Evolutionary conservation across 257 asterid species (phyloP), one percentile per base, ranked within the genome.

Genomic region (Jacaranda copaia): DNA sequence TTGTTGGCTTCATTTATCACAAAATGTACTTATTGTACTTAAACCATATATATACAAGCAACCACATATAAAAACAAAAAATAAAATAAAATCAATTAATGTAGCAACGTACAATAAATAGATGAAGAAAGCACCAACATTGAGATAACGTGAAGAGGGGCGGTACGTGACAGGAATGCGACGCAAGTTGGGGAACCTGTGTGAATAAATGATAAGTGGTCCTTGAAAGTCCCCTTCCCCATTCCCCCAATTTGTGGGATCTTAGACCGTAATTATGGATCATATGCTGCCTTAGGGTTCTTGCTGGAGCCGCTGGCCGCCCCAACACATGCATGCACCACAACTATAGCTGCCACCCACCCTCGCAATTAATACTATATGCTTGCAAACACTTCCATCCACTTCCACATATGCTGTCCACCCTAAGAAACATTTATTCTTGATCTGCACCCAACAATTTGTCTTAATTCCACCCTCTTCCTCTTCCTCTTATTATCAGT

Each of bases 171-270:
- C 73, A 80, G 76, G 70, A 84, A 77, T 52, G 79, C 45, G 77
- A 77, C 71, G 65, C 43, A 76, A 39, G 73, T 61, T 43, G 35
- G 68, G 76, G 75, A 52, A 40, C 19, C 20, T 7, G 49, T 48
- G 10, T 18, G 72, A 75, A 70, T 74, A 32, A 70, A 70, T 74
- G 80, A 19, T 39, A 53, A 6, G 84, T 81, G 84, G 84, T 76
- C 81, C 84, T 61, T 73, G 4, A 57, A 73, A 36, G 0, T 72
- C 14, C 14, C 43, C 12, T 45, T 25, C 5, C 20, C 39, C 12
- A 46, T 80, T 52, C 61, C 78, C 65, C 75, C 42, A 75, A 70
- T 69, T 75, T 58, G 68, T 51, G 68, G 74, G 68, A 76, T 65
- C 52, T 36, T 57, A 18, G 8, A 59, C 40, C 51, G 61, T 36